Percentiles rank a stretch among this genome's conserved stretches.
Evolutionary conservation across 345 rosid genomes (phyloP).

Genomic region (Moricandia moricandioides): DNA sequence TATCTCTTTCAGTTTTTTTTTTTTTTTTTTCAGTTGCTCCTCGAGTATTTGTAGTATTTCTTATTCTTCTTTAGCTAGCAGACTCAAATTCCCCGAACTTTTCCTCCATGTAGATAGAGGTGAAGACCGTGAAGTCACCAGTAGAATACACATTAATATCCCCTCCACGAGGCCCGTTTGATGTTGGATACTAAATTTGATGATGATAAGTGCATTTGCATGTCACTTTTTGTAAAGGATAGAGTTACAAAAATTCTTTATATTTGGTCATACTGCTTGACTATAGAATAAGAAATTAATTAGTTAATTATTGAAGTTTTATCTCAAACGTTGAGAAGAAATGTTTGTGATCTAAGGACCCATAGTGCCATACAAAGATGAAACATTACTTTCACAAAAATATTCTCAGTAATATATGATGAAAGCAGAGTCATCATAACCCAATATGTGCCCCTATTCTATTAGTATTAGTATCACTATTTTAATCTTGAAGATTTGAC

Average conservation of each 20-base stretch:
- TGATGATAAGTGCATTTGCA: background rate
- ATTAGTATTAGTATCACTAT: background rate
- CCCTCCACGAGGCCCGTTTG: background rate
- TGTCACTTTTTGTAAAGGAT: background rate
- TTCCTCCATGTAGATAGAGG: background rate
- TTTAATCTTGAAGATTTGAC: slow-evolving; percentile 18
- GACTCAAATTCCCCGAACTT: slow-evolving; percentile 1
- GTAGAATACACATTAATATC: background rate
- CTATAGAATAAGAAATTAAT: background rate
- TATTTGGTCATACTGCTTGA: background rate
- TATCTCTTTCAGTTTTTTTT: too few relatives aligned
- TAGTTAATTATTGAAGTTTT: background rate
- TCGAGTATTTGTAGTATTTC: background rate
- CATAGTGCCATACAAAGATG: slow-evolving; percentile 20
- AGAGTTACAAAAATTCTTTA: background rate
- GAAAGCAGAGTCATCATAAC: slow-evolving; percentile 36
- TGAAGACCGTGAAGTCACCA: background rate
- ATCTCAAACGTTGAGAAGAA: background rate
- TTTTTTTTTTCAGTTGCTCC: slow-evolving; percentile 3
- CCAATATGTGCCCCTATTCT: slow-evolving; percentile 22
- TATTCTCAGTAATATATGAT: slow-evolving; percentile 32
- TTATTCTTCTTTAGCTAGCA: slow-evolving; percentile 22
- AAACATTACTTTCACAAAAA: slow-evolving; percentile 8
- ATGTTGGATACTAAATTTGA: background rate
- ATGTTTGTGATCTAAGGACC: slow-evolving; percentile 13